Evolutionary conservation across 179 eudicot species (phyloP).

Genomic region (Camellia oleifera): DNA sequence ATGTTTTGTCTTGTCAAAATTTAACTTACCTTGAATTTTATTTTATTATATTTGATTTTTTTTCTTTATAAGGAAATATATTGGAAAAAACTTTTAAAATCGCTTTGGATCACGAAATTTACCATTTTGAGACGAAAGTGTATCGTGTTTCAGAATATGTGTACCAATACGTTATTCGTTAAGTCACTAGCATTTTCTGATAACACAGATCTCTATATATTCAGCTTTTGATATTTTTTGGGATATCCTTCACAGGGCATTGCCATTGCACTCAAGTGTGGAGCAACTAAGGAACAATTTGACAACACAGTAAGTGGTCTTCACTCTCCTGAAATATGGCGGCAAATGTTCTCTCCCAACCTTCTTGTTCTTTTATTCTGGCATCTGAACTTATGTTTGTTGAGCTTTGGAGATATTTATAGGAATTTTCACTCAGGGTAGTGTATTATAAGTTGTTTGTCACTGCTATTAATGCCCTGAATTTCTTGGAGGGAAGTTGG

Average conservation of each 20-base stretch:
- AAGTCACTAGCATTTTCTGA: too few species aligned
- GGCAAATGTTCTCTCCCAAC: not conserved
- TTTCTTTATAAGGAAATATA: too few species aligned
- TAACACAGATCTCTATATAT: not conserved
- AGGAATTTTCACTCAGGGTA: not conserved
- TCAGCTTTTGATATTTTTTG: not conserved
- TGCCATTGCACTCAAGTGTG: constrained; percentile 93
- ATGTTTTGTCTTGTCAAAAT: too few species aligned
- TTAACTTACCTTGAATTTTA: too few species aligned
- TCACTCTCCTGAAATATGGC: not conserved
- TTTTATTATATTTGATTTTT: too few species aligned
- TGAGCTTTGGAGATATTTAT: not conserved
- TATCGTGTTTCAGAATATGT: too few species aligned
- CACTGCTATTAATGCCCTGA: too few species aligned
- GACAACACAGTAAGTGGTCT: constrained; percentile 78
- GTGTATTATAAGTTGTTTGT: not conserved
- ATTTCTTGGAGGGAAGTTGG: too few species aligned
- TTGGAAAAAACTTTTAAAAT: too few species aligned
- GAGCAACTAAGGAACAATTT: constrained; percentile 96
- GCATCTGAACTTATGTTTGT: not conserved
- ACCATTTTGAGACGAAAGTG: too few species aligned
- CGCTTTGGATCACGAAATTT: too few species aligned
- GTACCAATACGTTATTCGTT: too few species aligned
- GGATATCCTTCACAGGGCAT: constrained; percentile 57
- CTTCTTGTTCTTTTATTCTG: not conserved